phyloP scores from a whole-genome alignment of 441 rosid species.

The Erodium moschatum region DNA sequence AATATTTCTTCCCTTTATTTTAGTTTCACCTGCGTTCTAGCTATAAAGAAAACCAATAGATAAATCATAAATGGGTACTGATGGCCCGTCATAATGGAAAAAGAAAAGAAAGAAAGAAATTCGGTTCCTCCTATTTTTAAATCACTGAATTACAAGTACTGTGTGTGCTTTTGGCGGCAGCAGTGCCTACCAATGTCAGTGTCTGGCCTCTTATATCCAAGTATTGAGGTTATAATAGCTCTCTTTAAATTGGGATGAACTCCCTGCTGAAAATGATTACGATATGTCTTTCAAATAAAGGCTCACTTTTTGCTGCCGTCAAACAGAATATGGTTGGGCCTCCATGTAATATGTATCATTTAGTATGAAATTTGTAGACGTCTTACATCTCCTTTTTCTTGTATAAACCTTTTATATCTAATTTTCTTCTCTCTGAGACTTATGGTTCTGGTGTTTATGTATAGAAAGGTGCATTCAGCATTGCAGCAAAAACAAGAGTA shows the following conservation, averaged over 20 bases:
- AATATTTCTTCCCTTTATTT: conserved; percentile 6
- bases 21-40: background rate
- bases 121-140: background rate
- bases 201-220: background rate
- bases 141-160: background rate
- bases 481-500: conserved; percentile 74
- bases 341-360: background rate
- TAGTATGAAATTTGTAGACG: background rate
- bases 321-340: too few species aligned
- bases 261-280: background rate
- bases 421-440: conserved; percentile 12
- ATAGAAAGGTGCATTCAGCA: conserved; percentile 86
- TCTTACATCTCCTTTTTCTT: background rate
- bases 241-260: background rate
- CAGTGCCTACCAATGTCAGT: background rate
- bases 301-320: background rate
- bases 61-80: background rate
- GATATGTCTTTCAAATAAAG: background rate
- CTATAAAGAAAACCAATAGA: conserved; percentile 9
- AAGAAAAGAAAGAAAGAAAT: background rate
- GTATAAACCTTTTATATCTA: background rate
- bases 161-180: background rate
- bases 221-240: background rate
- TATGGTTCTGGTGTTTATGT: conserved; percentile 21
- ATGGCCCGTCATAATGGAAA: background rate